Base-by-base conservation (phyloP, 805 yeast genomes). In the Suhomyces prunicola region DNA sequence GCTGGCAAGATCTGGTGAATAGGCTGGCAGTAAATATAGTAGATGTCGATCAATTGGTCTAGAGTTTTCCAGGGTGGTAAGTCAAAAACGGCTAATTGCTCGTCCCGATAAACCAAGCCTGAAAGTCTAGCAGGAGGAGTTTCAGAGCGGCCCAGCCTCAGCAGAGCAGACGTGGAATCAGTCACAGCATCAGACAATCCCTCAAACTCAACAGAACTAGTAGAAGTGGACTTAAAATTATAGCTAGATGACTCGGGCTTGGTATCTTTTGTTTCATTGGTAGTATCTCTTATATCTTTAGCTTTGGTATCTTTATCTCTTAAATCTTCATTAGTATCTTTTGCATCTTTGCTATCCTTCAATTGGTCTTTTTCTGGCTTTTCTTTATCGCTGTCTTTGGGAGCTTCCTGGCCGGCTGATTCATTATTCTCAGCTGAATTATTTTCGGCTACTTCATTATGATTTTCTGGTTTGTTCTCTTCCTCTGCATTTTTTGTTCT, bases 61-160 rank as follows among this genome's bases (percentile, higher is more conserved):
- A 68, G 50, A 1, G 46, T 50, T 6, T 54, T 48, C 64, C 64
- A 61, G 4, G 50, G 41, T n/a, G 73, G 73, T 39, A 69, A 54
- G 4, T 61, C 64, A 54, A 61, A 62, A 35, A 55, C 52, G 9
- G 51, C 50, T 17, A 68, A 60, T 46, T 63, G 66, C 8, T 13
- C 27, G 12, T 44, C 47, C 13, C 13, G 22, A 19, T 39, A 39
- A 17, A 19, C 24, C 42, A 39, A 17, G 22, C 42, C 42, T 5
- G 42, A 17, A 17, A 39, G 17, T 9, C 13, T 17, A 3, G 42
- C 42, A 6, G 42, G 22, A 9, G 42, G 42, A 1, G 42, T 17
- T 19, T 10, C 23, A 17, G 36, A 33, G 36, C 36, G 36, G 17
- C 17, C 36, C 33, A 29, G 33, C 12, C 33, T 10, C 33, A 29